These are phyloP conservation scores for Shiraia sp. DNA, from an alignment of 2,329 filamentous ascomycete genomes.

Conservation along the genomic window DNA sequence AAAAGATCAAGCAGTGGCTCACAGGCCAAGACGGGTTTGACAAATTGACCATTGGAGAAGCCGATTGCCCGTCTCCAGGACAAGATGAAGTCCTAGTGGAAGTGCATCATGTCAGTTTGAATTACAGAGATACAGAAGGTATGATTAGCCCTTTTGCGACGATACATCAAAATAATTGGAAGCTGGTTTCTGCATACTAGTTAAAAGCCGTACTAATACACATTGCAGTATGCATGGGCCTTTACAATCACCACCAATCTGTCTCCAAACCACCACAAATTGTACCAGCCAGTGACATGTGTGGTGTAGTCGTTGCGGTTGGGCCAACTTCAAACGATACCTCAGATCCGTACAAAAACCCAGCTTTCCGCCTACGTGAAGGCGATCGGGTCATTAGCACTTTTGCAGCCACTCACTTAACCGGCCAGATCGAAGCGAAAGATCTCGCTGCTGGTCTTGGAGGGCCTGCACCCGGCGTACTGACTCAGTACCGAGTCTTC, in stretches of 20 bases:
- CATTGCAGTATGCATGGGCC: slow-evolving; percentile 62
- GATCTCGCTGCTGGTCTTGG: slow-evolving; percentile 64
- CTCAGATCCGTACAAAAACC: slow-evolving; percentile 51
- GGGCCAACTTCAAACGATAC: slow-evolving; percentile 47
- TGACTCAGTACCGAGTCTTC: slow-evolving; percentile 65
- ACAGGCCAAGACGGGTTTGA: slow-evolving; percentile 50
- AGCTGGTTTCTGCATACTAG: slow-evolving; percentile 2
- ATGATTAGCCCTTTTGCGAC: neutral
- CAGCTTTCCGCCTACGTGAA: slow-evolving; percentile 31
- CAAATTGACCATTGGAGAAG: slow-evolving; percentile 43
- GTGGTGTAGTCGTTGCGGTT: slow-evolving; percentile 61
- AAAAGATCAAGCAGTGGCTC: slow-evolving; percentile 47
- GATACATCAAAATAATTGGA: neutral
- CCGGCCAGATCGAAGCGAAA: slow-evolving; percentile 61
- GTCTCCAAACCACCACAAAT: slow-evolving; percentile 50
- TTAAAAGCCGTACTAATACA: neutral
- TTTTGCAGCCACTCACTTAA: slow-evolving; percentile 61
- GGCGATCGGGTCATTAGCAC: slow-evolving; percentile 70
- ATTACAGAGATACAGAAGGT: slow-evolving; percentile 58
- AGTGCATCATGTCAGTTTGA: slow-evolving; percentile 57
- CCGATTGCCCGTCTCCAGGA: slow-evolving; percentile 38
- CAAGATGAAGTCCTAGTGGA: slow-evolving; percentile 56
- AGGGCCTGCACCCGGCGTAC: slow-evolving; percentile 60
- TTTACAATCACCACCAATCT: slow-evolving; percentile 68
- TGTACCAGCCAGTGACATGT: slow-evolving; percentile 73